A percentile compares a stretch with the other conserved stretches of the same genome.
Conservation (phyloP, 2,329 filamentous ascomycete genomes). For the Colletotrichum tofieldiae region DNA sequence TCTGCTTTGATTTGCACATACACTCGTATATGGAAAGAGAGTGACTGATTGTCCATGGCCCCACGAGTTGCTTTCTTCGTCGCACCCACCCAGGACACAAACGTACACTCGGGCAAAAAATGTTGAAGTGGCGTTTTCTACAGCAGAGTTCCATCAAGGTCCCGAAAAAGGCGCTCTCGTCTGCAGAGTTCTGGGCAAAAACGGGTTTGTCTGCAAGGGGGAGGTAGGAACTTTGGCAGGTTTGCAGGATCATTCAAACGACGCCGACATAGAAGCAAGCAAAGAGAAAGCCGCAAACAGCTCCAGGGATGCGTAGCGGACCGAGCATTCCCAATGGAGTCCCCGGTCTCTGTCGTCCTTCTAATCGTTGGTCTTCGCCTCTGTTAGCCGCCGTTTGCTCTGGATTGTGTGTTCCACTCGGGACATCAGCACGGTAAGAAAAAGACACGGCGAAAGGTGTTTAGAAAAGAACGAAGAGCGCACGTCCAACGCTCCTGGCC, state of each 20-base stretch:
- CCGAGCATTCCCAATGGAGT: not conserved
- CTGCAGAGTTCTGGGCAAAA: not conserved
- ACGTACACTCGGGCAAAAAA: not conserved
- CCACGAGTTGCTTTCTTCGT: not conserved
- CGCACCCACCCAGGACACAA: not conserved
- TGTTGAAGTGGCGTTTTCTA: not conserved
- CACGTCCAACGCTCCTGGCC: not conserved
- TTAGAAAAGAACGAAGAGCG: not conserved
- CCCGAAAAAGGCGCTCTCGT: not conserved
- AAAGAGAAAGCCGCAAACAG: not conserved
- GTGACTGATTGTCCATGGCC: not conserved
- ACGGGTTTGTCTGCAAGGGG: not conserved
- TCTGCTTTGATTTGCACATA: conserved; percentile 1
- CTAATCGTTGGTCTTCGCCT: not conserved
- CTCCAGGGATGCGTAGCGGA: not conserved
- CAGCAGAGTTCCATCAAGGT: not conserved
- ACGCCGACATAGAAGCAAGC: not conserved
- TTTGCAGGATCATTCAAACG: not conserved
- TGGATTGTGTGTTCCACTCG: not conserved
- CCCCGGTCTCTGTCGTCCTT: not conserved
- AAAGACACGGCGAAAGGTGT: not conserved
- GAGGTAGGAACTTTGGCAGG: not conserved
- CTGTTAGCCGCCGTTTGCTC: not conserved
- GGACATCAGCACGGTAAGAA: not conserved
- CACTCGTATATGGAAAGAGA: not conserved